Evolutionary conservation across 2,329 filamentous ascomycete species (phyloP).

Genomic region (Mariannaea elegans): DNA sequence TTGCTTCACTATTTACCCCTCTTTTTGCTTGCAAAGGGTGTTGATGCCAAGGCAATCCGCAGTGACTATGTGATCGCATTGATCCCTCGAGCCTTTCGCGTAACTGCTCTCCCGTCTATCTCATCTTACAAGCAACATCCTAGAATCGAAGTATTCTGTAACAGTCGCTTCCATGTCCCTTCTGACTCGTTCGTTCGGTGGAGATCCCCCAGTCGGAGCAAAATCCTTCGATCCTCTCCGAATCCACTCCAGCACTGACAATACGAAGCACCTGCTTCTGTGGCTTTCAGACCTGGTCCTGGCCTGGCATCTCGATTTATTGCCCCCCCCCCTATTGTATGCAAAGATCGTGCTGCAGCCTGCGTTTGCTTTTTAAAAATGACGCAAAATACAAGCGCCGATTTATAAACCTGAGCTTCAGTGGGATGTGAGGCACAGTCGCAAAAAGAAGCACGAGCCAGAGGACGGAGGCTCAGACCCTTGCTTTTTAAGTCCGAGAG

Average conservation of each 20-base stretch:
- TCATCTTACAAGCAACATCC: neutral
- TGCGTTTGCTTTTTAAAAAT: neutral
- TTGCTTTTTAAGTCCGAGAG: slow-evolving; percentile 5
- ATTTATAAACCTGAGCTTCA: neutral
- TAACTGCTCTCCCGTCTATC: too few relatives aligned
- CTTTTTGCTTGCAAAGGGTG: neutral
- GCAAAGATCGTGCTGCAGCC: neutral
- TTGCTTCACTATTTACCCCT: neutral
- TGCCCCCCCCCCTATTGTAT: neutral
- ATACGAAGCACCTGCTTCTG: slow-evolving; percentile 1
- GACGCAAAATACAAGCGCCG: slow-evolving; percentile 1
- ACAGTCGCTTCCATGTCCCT: neutral
- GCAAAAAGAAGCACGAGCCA: neutral
- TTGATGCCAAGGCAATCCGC: neutral
- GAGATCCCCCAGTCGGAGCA: neutral
- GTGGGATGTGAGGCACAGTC: neutral
- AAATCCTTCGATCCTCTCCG: neutral
- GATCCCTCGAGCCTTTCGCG: too few relatives aligned
- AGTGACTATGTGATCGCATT: too few relatives aligned
- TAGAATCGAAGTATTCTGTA: neutral
- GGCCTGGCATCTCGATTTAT: neutral
- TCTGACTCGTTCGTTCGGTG: neutral
- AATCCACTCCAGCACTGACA: neutral
- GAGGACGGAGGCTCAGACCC: neutral
- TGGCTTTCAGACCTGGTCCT: neutral